These are phyloP conservation scores for Neohortaea acidophila DNA, from an alignment of 495 filamentous ascomycete species.

Conservation along the genomic window DNA sequence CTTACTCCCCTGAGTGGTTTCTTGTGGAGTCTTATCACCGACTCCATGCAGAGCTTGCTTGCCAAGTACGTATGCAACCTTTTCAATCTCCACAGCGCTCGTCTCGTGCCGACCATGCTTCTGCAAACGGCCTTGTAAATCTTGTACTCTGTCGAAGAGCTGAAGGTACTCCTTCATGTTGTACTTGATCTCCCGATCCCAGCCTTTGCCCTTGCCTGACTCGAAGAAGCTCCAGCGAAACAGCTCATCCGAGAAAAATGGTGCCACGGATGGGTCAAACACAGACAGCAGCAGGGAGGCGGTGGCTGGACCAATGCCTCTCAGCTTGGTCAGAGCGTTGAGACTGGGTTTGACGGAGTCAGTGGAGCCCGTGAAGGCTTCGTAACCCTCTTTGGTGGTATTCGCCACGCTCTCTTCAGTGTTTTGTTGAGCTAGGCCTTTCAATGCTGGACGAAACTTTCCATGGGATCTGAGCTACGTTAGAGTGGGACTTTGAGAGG, in stretches of 20 bases:
- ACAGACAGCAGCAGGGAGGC: constrained; percentile 55
- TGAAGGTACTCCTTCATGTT: constrained; percentile 45
- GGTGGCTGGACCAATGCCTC: constrained; percentile 59
- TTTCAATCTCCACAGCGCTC: constrained; percentile 46
- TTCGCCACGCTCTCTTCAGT: constrained; percentile 26
- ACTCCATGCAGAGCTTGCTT: constrained; percentile 1
- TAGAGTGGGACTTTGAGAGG: not conserved
- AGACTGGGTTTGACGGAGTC: constrained; percentile 25
- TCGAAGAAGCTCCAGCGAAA: constrained; percentile 46
- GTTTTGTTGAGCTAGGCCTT: constrained; percentile 51
- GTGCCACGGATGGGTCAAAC: constrained; percentile 38
- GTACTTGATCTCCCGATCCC: constrained; percentile 46
- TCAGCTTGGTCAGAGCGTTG: constrained; percentile 35
- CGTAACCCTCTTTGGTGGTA: constrained; percentile 36
- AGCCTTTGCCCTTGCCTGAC: constrained; percentile 29
- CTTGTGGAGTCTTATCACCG: not conserved
- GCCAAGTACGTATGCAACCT: constrained; percentile 45
- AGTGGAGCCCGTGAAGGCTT: constrained; percentile 28
- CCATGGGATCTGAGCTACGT: constrained; percentile 41
- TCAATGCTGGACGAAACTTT: constrained; percentile 49
- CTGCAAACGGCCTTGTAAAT: constrained; percentile 34
- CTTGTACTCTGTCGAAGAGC: constrained; percentile 33
- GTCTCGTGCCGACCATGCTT: constrained; percentile 20
- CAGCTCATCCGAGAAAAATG: constrained; percentile 66
- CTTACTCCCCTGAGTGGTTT: not conserved